These are phyloP conservation scores for Daldinia decipiens DNA, from an alignment of 495 filamentous ascomycete genomes.

Conservation along the genomic window DNA sequence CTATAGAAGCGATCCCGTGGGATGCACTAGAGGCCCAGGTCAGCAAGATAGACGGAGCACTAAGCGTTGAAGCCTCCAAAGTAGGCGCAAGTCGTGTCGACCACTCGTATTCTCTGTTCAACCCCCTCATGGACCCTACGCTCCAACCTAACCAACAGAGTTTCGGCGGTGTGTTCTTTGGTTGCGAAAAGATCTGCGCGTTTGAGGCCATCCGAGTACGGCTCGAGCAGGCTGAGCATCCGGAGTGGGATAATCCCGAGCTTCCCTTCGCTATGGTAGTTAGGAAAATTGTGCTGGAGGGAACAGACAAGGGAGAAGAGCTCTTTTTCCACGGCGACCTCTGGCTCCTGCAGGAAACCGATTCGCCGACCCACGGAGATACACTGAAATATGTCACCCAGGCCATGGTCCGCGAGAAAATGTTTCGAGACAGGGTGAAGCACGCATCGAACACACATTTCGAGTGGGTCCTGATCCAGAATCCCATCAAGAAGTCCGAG, in stretches of 20 bases:
- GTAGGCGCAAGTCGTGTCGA: slow-evolving; percentile 54
- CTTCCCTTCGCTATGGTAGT: slow-evolving; percentile 52
- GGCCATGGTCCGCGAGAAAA: slow-evolving; percentile 51
- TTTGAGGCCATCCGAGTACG: slow-evolving; percentile 53
- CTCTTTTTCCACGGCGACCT: slow-evolving; percentile 30
- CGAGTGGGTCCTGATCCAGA: slow-evolving; percentile 47
- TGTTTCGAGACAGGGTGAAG: slow-evolving; percentile 49
- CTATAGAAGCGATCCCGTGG: slow-evolving; percentile 49
- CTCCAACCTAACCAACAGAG: slow-evolving; percentile 21
- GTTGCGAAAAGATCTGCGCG: slow-evolving; percentile 56
- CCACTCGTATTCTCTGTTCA: slow-evolving; percentile 56
- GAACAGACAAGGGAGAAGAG: slow-evolving; percentile 34
- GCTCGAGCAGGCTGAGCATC: slow-evolving; percentile 17
- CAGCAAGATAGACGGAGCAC: slow-evolving; percentile 35
- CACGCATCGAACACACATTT: slow-evolving; percentile 35
- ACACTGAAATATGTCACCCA: slow-evolving; percentile 41
- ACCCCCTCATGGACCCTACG: slow-evolving; percentile 27
- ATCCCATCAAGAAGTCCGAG: slow-evolving; percentile 41
- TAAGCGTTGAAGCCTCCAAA: slow-evolving; percentile 59
- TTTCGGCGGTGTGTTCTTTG: slow-evolving; percentile 55
- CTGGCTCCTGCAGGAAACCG: slow-evolving; percentile 42
- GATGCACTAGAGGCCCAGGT: slow-evolving; percentile 29
- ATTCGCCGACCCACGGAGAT: slow-evolving; percentile 20
- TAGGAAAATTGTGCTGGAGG: slow-evolving; percentile 31
- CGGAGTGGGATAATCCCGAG: background rate